Percentiles rank a stretch among this genome's conserved stretches.
Conservation (phyloP, 1,139 yeast genomes). For the Hyphopichia pseudoburtonii region DNA sequence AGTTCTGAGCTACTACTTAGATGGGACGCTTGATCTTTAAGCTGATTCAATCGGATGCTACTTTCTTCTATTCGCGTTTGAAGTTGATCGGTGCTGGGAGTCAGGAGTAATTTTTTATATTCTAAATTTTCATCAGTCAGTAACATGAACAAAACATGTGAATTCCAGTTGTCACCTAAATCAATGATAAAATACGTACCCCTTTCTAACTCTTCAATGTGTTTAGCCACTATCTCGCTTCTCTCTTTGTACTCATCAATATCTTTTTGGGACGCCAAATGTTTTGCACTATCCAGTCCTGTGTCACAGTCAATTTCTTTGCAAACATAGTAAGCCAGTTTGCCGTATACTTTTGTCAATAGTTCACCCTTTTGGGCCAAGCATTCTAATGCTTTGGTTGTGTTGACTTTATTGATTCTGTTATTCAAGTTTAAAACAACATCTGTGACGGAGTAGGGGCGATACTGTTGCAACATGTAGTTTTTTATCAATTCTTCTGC, state of each 20-base stretch:
- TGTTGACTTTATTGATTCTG: constrained; percentile 24
- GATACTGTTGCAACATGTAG: constrained; percentile 35
- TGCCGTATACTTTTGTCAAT: constrained; percentile 33
- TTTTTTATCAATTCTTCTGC: constrained; percentile 12
- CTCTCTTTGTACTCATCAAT: too few relatives aligned
- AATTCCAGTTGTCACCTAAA: not conserved
- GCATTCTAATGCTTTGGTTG: constrained; percentile 25
- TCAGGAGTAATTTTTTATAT: not conserved
- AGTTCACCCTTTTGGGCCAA: constrained; percentile 24
- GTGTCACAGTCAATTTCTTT: constrained; percentile 14
- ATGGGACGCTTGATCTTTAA: too few relatives aligned
- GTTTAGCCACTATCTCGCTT: not conserved
- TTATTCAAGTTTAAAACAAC: constrained; percentile 36
- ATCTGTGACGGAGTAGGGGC: constrained; percentile 39
- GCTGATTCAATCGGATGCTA: too few relatives aligned
- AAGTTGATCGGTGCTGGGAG: not conserved
- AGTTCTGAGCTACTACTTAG: too few relatives aligned
- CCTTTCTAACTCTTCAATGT: not conserved
- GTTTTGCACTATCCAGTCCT: too few relatives aligned
- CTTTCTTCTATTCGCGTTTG: not conserved
- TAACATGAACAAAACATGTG: not conserved
- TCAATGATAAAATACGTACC: not conserved
- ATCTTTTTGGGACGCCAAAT: too few relatives aligned
- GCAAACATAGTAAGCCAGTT: constrained; percentile 32
- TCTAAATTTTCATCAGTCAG: not conserved